Evolutionary conservation across 78 protist species (phyloP).

Genomic region (Protostelium mycophagum): DNA sequence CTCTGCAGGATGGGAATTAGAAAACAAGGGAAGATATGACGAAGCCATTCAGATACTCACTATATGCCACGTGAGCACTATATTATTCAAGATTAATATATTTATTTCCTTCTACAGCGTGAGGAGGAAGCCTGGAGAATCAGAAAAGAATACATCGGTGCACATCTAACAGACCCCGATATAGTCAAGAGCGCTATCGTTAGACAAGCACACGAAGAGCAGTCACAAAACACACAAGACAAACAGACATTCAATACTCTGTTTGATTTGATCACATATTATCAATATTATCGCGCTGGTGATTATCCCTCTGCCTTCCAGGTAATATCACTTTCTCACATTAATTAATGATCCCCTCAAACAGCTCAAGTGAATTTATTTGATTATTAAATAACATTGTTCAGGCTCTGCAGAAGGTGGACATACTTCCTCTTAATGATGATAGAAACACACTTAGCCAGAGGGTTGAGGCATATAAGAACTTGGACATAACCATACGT

Average conservation of each 20-base stretch:
- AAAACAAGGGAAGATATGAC: neutral
- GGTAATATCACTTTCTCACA: neutral
- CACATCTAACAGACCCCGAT: neutral
- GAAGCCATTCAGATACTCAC: neutral
- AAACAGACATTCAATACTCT: neutral
- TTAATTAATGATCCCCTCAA: too few species aligned
- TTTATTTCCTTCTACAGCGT: neutral
- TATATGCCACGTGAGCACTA: neutral
- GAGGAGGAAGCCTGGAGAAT: neutral
- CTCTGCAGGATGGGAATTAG: neutral
- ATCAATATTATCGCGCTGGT: neutral
- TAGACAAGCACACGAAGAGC: neutral
- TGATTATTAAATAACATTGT: too few species aligned
- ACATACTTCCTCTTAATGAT: too few species aligned
- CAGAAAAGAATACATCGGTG: neutral
- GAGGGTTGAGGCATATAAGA: too few species aligned
- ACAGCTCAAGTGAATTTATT: too few species aligned
- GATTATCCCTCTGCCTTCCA: neutral
- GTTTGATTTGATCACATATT: neutral
- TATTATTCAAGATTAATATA: neutral
- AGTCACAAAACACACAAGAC: neutral
- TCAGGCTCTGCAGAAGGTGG: too few species aligned
- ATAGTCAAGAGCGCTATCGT: neutral
- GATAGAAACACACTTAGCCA: too few species aligned
- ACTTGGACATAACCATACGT: too few species aligned